Conservation (phyloP, 495 filamentous ascomycete genomes). For the Geopyxis carbonaria region DNA sequence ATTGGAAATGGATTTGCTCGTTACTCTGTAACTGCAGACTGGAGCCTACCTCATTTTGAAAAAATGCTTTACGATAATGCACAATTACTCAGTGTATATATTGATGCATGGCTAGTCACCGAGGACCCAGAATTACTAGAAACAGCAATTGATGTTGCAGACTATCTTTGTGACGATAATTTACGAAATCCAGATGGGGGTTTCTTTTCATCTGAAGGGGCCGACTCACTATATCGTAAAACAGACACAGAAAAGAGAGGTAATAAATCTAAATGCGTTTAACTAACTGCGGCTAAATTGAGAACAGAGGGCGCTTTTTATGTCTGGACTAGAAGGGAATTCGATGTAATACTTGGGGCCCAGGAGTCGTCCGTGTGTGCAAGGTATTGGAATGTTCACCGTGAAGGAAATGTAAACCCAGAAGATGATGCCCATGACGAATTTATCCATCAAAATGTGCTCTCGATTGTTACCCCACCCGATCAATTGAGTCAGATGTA, state of each 20-base stretch:
- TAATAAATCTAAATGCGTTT: conserved; percentile 9
- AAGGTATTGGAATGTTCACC: conserved; percentile 69
- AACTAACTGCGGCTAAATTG: too few species aligned
- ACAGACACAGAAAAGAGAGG: conserved; percentile 63
- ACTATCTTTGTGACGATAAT: conserved; percentile 57
- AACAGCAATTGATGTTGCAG: conserved; percentile 64
- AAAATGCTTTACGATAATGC: conserved; percentile 97
- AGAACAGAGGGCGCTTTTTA: conserved; percentile 85
- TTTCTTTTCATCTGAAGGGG: conserved; percentile 81
- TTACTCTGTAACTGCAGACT: conserved; percentile 79
- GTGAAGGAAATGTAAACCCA: conserved; percentile 74
- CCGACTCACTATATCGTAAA: conserved; percentile 62
- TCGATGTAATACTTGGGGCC: conserved; percentile 56
- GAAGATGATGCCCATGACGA: conserved; percentile 82
- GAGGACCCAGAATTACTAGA: conserved; percentile 55
- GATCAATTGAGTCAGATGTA: conserved; percentile 59
- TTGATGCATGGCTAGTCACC: conserved; percentile 69
- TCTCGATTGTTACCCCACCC: conserved; percentile 42
- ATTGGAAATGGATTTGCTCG: conserved; percentile 80
- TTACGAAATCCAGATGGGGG: conserved; percentile 53
- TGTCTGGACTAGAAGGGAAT: conserved; percentile 80
- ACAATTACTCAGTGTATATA: conserved; percentile 67
- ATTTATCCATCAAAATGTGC: conserved; percentile 50
- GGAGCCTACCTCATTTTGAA: conserved; percentile 89
- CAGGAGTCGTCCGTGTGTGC: conserved; percentile 59